A percentile compares a stretch with the other conserved stretches of the same genome.
These are phyloP conservation scores for Turnera subulata DNA, from an alignment of 345 rosid genomes.

Conservation along the genomic window DNA sequence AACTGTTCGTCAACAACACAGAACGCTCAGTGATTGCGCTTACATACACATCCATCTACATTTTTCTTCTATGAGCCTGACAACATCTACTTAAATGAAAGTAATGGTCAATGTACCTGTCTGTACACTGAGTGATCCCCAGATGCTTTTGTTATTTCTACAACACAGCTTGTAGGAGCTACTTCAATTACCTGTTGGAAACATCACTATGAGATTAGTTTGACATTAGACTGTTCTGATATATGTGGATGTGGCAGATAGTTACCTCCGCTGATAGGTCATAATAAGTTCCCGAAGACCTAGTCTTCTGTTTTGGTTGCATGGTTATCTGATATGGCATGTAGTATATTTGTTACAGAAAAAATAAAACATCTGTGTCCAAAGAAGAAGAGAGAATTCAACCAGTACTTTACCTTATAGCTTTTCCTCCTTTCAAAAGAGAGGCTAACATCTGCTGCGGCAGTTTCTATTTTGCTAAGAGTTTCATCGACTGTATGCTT, in stretches of 20 bases:
- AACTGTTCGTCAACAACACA: conserved; percentile 41
- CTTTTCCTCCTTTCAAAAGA: conserved; percentile 53
- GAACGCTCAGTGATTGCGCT: conserved; percentile 4
- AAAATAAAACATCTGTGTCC: too few relatives aligned
- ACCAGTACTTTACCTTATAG: conserved; percentile 44
- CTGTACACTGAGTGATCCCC: conserved; percentile 58
- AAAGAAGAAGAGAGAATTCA: conserved; percentile 1
- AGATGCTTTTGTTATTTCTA: conserved; percentile 79
- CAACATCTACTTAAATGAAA: too few relatives aligned
- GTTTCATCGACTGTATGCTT: conserved; percentile 63
- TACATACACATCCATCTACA: conserved; percentile 4
- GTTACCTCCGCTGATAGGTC: conserved; percentile 80
- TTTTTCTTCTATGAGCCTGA: neutral
- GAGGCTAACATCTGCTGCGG: conserved; percentile 59
- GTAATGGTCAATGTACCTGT: conserved; percentile 55
- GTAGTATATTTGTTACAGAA: too few relatives aligned
- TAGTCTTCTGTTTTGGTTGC: conserved; percentile 47
- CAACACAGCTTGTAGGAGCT: conserved; percentile 77
- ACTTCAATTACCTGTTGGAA: conserved; percentile 61
- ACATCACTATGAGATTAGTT: conserved; percentile 9
- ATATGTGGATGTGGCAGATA: neutral
- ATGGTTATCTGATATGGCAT: conserved; percentile 57
- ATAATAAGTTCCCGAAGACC: conserved; percentile 51
- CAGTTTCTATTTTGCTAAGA: conserved; percentile 77
- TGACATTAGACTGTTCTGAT: neutral